Conservation (phyloP, 2,329 filamentous ascomycete genomes). For the Aspergillus glaucus region DNA sequence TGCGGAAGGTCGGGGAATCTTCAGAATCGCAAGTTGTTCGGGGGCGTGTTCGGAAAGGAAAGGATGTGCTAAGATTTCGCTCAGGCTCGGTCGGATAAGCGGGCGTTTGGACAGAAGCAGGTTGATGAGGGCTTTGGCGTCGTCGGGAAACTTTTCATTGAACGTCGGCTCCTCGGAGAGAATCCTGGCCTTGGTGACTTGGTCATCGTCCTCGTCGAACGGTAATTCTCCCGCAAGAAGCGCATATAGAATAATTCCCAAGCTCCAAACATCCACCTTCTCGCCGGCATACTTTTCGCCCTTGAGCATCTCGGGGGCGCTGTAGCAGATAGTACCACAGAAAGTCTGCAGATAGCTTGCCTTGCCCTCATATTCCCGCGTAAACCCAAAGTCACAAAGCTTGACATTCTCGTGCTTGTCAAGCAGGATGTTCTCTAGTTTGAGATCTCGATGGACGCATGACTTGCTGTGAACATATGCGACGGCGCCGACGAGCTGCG, state of each 20-base stretch:
- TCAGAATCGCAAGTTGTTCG: conserved; percentile 82
- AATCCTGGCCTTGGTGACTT: conserved; percentile 76
- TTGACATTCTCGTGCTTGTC: conserved; percentile 98
- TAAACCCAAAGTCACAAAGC: conserved; percentile 96
- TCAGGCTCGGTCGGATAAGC: conserved; percentile 69
- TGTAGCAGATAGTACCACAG: conserved; percentile 96
- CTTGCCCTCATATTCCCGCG: conserved; percentile 91
- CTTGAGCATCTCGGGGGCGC: conserved; percentile 95
- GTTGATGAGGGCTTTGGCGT: conserved; percentile 71
- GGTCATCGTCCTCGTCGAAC: conserved; percentile 94
- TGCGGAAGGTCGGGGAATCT: conserved; percentile 69
- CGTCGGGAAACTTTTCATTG: conserved; percentile 69
- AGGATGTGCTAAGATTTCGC: conserved; percentile 79
- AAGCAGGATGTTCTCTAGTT: conserved; percentile 91
- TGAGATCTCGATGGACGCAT: conserved; percentile 93
- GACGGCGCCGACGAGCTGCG: conserved; percentile 90
- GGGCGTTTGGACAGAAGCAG: conserved; percentile 85
- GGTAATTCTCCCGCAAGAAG: conserved; percentile 75
- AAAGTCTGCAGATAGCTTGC: conserved; percentile 94
- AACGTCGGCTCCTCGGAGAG: conserved; percentile 79
- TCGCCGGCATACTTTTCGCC: conserved; percentile 97
- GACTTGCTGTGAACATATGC: conserved; percentile 91
- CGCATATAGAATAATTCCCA: conserved; percentile 84
- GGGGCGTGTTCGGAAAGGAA: conserved; percentile 84
- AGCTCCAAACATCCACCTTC: conserved; percentile 98